These are phyloP conservation scores for Globisporangium orthogonon DNA, from an alignment of 352 stramenopile genomes.

Conservation along the genomic window DNA sequence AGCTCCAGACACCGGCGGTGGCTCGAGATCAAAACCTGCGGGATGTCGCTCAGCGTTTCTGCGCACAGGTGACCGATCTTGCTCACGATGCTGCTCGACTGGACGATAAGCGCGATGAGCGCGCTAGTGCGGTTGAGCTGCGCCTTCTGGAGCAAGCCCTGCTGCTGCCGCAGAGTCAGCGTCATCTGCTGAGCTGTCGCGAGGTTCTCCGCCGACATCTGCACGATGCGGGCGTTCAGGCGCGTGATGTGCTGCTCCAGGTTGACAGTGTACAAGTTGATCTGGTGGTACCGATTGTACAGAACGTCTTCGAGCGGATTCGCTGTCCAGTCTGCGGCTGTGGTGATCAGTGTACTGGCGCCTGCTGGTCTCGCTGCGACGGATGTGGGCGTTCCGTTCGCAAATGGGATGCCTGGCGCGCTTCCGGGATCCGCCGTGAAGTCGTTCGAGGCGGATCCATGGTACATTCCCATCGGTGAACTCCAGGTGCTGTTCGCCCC, in stretches of 20 bases:
- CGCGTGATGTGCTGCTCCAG: slow-evolving; percentile 34
- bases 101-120: slow-evolving; percentile 46
- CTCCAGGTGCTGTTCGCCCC: not conserved
- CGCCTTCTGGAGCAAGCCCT: slow-evolving; percentile 21
- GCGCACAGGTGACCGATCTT: slow-evolving; percentile 49
- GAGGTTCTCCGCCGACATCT: slow-evolving; percentile 37
- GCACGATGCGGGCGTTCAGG: slow-evolving; percentile 37
- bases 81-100: slow-evolving; percentile 44
- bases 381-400: not conserved
- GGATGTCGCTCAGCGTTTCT: slow-evolving; percentile 48
- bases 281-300: slow-evolving; percentile 41
- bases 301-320: slow-evolving; percentile 54
- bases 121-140: slow-evolving; percentile 26
- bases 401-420: not conserved
- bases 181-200: slow-evolving; percentile 25
- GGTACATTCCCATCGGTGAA: not conserved
- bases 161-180: slow-evolving; percentile 19
- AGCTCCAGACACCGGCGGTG: slow-evolving; percentile 56
- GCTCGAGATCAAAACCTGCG: slow-evolving; percentile 41
- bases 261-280: slow-evolving; percentile 32
- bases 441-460: not conserved
- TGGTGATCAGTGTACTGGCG: slow-evolving; percentile 16
- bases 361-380: not conserved
- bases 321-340: slow-evolving; percentile 19
- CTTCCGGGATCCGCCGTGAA: not conserved